phyloP scores from a whole-genome alignment of 2,329 filamentous ascomycete species.

The Akanthomyces muscarius region DNA sequence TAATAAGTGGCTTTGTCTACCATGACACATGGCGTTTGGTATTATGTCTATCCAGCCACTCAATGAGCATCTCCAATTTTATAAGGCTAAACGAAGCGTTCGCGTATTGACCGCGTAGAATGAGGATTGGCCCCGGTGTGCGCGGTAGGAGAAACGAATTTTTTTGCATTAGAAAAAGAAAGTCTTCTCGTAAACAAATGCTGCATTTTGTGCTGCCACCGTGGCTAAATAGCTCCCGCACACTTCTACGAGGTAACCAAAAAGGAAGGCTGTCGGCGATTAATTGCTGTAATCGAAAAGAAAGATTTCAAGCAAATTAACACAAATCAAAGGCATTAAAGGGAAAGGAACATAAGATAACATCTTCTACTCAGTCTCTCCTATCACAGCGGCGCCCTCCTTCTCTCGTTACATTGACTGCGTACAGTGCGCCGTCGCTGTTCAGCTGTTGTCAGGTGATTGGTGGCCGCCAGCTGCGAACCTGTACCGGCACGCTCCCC shows the following conservation, averaged over 20 bases:
- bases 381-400: no score
- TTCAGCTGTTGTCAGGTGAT: constrained; percentile 12
- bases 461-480: not conserved
- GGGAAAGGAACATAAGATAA: no score
- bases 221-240: not conserved
- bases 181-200: not conserved
- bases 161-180: not conserved
- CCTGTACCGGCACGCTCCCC: not conserved
- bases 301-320: no score
- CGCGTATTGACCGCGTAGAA: no score
- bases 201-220: not conserved
- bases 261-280: no score
- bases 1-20: constrained; percentile 19
- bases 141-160: no score
- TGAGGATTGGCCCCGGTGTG: no score
- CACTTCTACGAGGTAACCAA: no score
- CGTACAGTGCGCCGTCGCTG: constrained; percentile 3
- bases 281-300: no score
- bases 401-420: no score
- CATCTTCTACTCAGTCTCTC: no score
- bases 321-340: no score
- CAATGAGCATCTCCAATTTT: not conserved
- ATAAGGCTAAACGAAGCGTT: not conserved
- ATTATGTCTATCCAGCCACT: not conserved
- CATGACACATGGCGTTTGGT: not conserved